Percentiles rank a stretch among this genome's conserved stretches.
Evolutionary conservation across 148 eudicot species (phyloP).

Genomic region (Dianthus caryophyllus): DNA sequence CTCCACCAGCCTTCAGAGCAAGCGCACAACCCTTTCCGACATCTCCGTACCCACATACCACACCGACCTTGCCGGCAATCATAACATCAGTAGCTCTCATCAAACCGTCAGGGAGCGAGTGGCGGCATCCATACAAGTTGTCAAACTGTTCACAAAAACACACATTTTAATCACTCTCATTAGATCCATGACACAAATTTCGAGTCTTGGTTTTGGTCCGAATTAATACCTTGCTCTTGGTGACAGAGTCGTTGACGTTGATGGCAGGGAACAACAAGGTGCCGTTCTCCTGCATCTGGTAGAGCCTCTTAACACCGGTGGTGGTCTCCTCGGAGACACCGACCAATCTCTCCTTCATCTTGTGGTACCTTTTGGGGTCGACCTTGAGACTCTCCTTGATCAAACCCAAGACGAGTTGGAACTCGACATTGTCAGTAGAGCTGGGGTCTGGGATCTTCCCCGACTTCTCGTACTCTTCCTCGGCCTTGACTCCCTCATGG

Average conservation of each 20-base stretch:
- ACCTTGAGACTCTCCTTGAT: conserved; percentile 67
- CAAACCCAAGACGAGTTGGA: conserved; percentile 74
- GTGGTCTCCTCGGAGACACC: conserved; percentile 99
- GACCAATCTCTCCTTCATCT: conserved; percentile 77
- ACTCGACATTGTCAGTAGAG: conserved; percentile 75
- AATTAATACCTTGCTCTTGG: conserved; percentile 87
- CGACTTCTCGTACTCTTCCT: conserved; percentile 61
- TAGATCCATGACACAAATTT: no score
- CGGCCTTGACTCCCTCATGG: conserved; percentile 98
- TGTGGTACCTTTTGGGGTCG: conserved; percentile 75
- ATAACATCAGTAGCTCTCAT: conserved; percentile 99
- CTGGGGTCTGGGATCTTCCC: conserved; percentile 72
- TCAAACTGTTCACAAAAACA: conserved; percentile 57
- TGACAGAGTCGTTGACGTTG: conserved; percentile 95
- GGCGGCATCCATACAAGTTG: conserved; percentile 98
- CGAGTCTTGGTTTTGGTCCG: background rate
- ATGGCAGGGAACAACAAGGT: conserved; percentile 91
- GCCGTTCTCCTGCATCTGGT: conserved; percentile 82
- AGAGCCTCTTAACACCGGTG: conserved; percentile 98
- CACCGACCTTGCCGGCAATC: conserved; percentile 96
- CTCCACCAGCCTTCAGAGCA: conserved; percentile 87
- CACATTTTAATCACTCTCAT: conserved; percentile 8
- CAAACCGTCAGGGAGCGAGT: conserved; percentile 94
- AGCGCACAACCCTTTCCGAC: conserved; percentile 98
- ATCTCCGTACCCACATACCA: conserved; percentile 93